Percentiles rank a stretch among this genome's conserved stretches.
Conservation (phyloP, 2,329 filamentous ascomycete genomes). For the Metarhizium humberi region DNA sequence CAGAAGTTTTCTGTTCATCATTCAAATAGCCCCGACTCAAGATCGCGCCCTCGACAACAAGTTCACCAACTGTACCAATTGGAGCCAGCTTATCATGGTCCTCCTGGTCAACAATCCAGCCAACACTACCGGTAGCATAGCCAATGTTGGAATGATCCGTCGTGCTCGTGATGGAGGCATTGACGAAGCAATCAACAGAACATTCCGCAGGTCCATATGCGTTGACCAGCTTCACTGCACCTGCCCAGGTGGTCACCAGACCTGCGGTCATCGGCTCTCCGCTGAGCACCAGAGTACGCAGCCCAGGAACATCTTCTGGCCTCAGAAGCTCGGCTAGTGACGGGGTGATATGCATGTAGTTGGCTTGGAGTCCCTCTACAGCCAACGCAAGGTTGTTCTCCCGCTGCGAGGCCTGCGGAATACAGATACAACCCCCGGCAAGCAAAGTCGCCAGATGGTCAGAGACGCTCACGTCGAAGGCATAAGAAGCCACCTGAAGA, state of each 20-base stretch:
- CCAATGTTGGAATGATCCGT: neutral
- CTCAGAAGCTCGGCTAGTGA: neutral
- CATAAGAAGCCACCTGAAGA: constrained; percentile 20
- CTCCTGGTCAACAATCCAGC: constrained; percentile 1
- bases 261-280: neutral
- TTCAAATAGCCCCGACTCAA: constrained; percentile 3
- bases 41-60: constrained; percentile 3
- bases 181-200: neutral
- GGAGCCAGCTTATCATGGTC: constrained; percentile 1
- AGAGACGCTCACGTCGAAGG: constrained; percentile 27
- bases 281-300: neutral
- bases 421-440: constrained; percentile 28
- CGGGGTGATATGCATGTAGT: constrained; percentile 4
- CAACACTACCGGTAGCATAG: neutral
- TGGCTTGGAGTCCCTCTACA: constrained; percentile 6
- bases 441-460: constrained; percentile 27
- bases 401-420: constrained; percentile 28
- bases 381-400: constrained; percentile 5
- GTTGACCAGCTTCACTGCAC: neutral
- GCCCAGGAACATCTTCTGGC: neutral
- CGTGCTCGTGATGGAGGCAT: neutral
- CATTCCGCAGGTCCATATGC: neutral
- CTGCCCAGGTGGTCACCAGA: neutral
- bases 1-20: neutral
- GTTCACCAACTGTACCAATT: constrained; percentile 2